Evolutionary conservation across 768 basidiomycete species (phyloP), one percentile per base, ranked within the genome.

Genomic region (Boletus tylopilopsis): DNA sequence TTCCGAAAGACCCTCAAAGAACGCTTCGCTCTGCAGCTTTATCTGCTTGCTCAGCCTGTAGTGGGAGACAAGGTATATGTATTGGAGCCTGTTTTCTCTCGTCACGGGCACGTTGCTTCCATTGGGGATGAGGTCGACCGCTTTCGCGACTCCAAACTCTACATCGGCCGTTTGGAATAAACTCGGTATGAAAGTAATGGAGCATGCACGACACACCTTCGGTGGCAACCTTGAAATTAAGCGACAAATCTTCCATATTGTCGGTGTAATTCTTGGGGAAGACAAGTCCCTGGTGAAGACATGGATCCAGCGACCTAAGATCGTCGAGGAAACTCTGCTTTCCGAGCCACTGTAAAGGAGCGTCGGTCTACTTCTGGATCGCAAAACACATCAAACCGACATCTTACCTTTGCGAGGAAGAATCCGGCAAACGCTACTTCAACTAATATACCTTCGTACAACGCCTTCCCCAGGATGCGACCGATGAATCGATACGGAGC

Each of bases 371-470:
- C 12, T 42, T 12, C 12, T 12, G 6, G 6, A 12, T 30, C 29
- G 27, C n/a, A n/a, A n/a, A n/a, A n/a, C n/a, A n/a, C n/a, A n/a
- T n/a, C 23, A 30, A 27, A 12, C 18, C 4, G n/a, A 42, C 13
- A n/a, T 58, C 69, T 29, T 43, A 87, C 84, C 78, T 92, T 94
- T 6, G 89, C 81, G 47, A 96, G 75, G 77, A 98, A 98, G 75
- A 98, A 99, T 3, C 84, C 82, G 3, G 96, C 94, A 66, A 98
- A 98, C 0, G 87, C 88, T 2, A 97, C 92, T 55, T 97, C 93
- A 15, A 95, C 85, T 7, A 99, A 73, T 40, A 98, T 96, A 1
- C 94, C 94, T 45, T 97, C 91, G 60, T 99, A 98, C 64, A 99
- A 76, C 0, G 95, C 96, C 65, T 98, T 98, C 5, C 95, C 95